Percentiles rank a stretch among this genome's conserved stretches.
phyloP scores from a whole-genome alignment of 108 stramenopile genomes.

The Nannochloropsis gaditana region DNA sequence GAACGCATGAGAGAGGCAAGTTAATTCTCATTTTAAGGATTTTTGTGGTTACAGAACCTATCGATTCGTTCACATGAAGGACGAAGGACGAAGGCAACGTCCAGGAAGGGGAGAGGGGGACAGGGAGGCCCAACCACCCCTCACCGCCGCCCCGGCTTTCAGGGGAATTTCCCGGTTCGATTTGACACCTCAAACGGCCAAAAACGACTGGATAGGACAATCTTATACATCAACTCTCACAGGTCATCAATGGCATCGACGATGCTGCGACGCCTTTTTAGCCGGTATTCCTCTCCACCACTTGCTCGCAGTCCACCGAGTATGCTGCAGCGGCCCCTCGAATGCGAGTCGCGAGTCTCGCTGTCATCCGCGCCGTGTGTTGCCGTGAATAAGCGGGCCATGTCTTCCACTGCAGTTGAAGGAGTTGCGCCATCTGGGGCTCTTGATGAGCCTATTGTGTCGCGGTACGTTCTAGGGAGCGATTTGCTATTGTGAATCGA shows the following conservation, averaged over 20 bases:
- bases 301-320: not conserved
- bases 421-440: not conserved
- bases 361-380: not conserved
- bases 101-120: too few species aligned
- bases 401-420: slow-evolving; percentile 5
- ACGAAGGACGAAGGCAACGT: too few species aligned
- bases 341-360: not conserved
- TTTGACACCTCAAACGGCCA: too few species aligned
- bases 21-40: too few species aligned
- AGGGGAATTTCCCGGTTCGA: too few species aligned
- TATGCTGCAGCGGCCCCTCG: not conserved
- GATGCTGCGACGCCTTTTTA: not conserved
- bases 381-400: not conserved
- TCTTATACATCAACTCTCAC: not conserved
- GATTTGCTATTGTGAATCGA: too few species aligned
- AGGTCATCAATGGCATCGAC: not conserved
- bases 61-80: too few species aligned
- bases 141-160: too few species aligned
- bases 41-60: too few species aligned
- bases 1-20: too few species aligned
- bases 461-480: not conserved
- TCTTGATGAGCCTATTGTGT: not conserved
- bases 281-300: not conserved
- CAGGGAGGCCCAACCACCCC: too few species aligned
- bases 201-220: too few species aligned